Conservation (phyloP, 176 grass and related monocot genomes). For the Oryza glumipatula region DNA sequence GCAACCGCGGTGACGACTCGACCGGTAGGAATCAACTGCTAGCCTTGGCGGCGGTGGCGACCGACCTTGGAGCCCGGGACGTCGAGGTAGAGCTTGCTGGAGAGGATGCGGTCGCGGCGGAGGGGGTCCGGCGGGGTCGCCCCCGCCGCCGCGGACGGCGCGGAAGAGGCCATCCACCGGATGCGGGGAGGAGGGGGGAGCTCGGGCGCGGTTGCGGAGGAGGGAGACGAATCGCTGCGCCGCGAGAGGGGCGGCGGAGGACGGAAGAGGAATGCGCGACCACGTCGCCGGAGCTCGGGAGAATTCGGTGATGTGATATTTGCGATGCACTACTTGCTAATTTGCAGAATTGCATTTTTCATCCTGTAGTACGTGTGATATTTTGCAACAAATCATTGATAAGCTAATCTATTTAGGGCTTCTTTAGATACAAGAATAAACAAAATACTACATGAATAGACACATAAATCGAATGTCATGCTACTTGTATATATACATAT, state of each 20-base stretch:
- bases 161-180: constrained; percentile 57
- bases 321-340: accelerated
- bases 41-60: background rate
- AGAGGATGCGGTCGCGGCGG: constrained; percentile 71
- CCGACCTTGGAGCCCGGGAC: constrained; percentile 74
- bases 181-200: background rate
- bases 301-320: constrained; percentile 30
- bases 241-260: background rate
- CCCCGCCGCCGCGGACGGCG: background rate
- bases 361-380: too few species aligned
- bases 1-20: background rate
- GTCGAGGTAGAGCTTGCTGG: constrained; percentile 95
- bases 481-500: too few species aligned
- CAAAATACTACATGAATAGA: too few species aligned
- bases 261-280: background rate
- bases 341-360: background rate
- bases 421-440: too few species aligned
- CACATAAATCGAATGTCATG: too few species aligned
- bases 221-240: constrained; percentile 2
- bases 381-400: too few species aligned
- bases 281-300: constrained; percentile 15
- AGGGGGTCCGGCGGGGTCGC: constrained; percentile 35
- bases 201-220: background rate
- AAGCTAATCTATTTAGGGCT: too few species aligned
- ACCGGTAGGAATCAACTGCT: background rate